Percentiles rank a stretch among this genome's conserved stretches.
These are phyloP conservation scores for Trichoderma oligosporum DNA, from an alignment of 2,329 filamentous ascomycete species.

Conservation along the genomic window DNA sequence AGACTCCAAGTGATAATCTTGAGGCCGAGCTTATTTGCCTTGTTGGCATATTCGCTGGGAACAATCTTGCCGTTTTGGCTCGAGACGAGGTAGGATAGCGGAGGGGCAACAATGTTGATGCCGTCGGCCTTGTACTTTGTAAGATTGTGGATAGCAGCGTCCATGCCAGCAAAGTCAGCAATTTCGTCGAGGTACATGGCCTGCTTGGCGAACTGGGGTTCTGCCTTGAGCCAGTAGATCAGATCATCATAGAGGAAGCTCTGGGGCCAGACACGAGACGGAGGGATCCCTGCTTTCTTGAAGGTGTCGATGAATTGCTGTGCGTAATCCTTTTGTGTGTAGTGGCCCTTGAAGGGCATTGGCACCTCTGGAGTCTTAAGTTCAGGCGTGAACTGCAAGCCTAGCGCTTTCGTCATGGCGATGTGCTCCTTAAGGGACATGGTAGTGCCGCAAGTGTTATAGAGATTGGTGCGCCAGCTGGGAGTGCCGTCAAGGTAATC, in stretches of 20 bases:
- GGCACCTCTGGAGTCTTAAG: slow-evolving; percentile 63
- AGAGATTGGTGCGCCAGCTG: slow-evolving; percentile 62
- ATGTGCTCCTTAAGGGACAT: slow-evolving; percentile 62
- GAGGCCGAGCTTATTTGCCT: slow-evolving; percentile 57
- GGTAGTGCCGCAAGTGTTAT: slow-evolving; percentile 60
- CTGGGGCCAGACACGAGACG: slow-evolving; percentile 57
- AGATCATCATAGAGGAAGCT: slow-evolving; percentile 63
- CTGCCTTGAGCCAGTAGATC: slow-evolving; percentile 62
- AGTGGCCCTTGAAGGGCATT: slow-evolving; percentile 64
- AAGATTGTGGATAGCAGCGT: slow-evolving; percentile 54
- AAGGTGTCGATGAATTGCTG: slow-evolving; percentile 64
- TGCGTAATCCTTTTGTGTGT: slow-evolving; percentile 62
- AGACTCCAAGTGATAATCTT: slow-evolving; percentile 66
- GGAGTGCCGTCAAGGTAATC: slow-evolving; percentile 58
- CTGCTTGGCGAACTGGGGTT: slow-evolving; percentile 58
- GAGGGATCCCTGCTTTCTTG: slow-evolving; percentile 48
- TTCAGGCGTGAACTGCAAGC: slow-evolving; percentile 62
- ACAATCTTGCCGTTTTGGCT: slow-evolving; percentile 52
- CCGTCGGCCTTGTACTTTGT: slow-evolving; percentile 53
- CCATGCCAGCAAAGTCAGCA: slow-evolving; percentile 50
- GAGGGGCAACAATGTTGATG: slow-evolving; percentile 60
- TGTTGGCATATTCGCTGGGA: slow-evolving; percentile 59
- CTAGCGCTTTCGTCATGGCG: slow-evolving; percentile 52
- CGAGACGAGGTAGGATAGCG: slow-evolving; percentile 58
- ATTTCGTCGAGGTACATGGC: slow-evolving; percentile 63